Base-by-base conservation (phyloP, 176 grass and related monocot species). In the Melocanna baccifera region DNA sequence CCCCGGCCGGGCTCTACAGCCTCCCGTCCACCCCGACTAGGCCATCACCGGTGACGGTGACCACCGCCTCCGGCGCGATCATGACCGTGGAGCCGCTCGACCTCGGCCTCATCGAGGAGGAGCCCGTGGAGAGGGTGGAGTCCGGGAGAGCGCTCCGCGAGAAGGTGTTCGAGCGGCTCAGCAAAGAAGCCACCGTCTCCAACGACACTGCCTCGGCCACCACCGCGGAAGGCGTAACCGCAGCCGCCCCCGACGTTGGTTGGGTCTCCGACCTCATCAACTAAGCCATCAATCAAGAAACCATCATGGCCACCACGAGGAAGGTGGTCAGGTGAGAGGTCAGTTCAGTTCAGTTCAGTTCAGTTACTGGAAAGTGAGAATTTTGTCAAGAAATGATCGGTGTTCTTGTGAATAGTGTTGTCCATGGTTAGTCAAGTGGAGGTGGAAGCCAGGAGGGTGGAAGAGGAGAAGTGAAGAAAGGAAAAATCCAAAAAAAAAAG, bases 251-350 rank as follows among this genome's bases (percentile, higher is more conserved):
- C 4, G 88, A 94, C 61, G 91, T 97, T 12, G 92, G 82, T 26
- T 94, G 95, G 95, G 86, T 97, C 0, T 94, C 92, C 4, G 92
- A 94, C 55, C 76, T 98, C n/a, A 88, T 94, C 64, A 88, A 91
- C 67, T 98, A 23, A 84, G 52, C 18, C 1, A 69, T 55, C 58
- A 46, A 61, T 23, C 20, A 13, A 48, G 7, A 59, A 58, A 12
- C 14, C 48, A 0, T 2, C 67, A 28, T 5, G 76, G 40, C 76
- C 75, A 42, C 36, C 0, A 61, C 0, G 55, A 77, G 13, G 9
- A 77, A 78, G 75, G 57, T 78, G 75, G 75, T 62, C 56, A 62
- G 75, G 75, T 29, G 11, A 59, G 56, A 62, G 75, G 75, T 62
- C 23, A 59, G 56, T 23, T 62, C 12, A 62, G 53, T 22, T n/a